A percentile compares a stretch with the other conserved stretches of the same genome.
Conservation (phyloP, 306 rosid species). For the Begonia peltatifolia region DNA sequence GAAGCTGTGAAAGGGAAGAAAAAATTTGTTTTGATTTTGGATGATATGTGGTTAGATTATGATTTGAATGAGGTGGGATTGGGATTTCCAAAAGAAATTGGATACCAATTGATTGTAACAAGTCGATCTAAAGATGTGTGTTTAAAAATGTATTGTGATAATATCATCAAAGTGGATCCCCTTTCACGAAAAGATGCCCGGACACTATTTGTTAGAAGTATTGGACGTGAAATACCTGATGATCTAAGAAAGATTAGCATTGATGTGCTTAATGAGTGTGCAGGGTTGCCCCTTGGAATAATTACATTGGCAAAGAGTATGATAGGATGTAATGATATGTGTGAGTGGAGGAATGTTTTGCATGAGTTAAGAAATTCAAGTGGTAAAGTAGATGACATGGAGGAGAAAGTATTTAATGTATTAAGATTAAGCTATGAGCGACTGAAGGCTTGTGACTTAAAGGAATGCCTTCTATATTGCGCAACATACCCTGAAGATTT, state of each 20-base stretch:
- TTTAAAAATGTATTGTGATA: constrained; percentile 4
- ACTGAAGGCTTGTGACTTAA: constrained; percentile 1
- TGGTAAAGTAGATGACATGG: constrained; percentile 9
- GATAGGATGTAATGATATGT: neutral
- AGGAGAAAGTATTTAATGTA: constrained; percentile 9
- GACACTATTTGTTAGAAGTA: constrained; percentile 9
- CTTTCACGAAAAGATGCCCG: neutral
- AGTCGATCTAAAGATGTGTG: constrained; percentile 12
- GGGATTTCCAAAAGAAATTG: constrained; percentile 12
- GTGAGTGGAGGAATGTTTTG: constrained; percentile 1
- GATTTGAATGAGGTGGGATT: constrained; percentile 2
- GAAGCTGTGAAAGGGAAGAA: neutral
- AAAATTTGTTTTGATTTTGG: constrained; percentile 16
- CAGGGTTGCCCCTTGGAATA: neutral
- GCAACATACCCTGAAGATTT: constrained; percentile 15
- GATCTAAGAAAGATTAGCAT: neutral
- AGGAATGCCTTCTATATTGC: constrained; percentile 9
- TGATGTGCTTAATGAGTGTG: neutral
- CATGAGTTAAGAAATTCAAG: neutral
- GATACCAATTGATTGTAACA: constrained; percentile 16
- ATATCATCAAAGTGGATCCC: neutral
- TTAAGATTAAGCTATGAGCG: constrained; percentile 16
- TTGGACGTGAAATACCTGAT: neutral
- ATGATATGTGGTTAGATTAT: constrained; percentile 19
- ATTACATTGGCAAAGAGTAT: constrained; percentile 2